Conservation (phyloP, 441 rosid species). For the Heliophila coronopifolia region DNA sequence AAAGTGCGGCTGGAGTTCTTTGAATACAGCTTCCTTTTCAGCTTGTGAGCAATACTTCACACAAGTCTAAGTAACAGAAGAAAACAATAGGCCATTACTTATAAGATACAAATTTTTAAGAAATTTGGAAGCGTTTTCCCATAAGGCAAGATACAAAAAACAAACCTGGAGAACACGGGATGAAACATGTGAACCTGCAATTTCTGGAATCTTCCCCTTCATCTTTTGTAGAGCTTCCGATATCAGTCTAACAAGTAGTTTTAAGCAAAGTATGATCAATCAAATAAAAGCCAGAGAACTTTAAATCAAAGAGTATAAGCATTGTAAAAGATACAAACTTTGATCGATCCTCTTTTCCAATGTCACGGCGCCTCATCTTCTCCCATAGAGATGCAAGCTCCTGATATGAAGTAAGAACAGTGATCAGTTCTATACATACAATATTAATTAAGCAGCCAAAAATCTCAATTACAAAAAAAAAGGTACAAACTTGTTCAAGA, state of each 20-base stretch:
- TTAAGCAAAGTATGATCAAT: background rate
- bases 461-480: background rate
- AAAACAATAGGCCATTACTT: constrained; percentile 1
- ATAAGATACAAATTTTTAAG: background rate
- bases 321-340: constrained; percentile 40
- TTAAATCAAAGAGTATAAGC: background rate
- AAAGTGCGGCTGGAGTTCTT: constrained; percentile 78
- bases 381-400: constrained; percentile 91
- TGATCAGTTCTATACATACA: background rate
- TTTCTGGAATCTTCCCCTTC: constrained; percentile 88
- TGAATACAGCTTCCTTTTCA: constrained; percentile 65
- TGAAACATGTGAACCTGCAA: constrained; percentile 74
- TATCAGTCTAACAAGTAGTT: constrained; percentile 41
- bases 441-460: background rate
- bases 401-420: constrained; percentile 28
- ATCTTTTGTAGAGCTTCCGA: constrained; percentile 68
- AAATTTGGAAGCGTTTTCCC: background rate
- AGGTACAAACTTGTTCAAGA: constrained; percentile 56
- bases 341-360: constrained; percentile 74
- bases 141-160: background rate
- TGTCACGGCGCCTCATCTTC: constrained; percentile 81
- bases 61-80: constrained; percentile 46
- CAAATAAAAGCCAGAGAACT: background rate
- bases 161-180: constrained; percentile 91
- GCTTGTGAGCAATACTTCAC: constrained; percentile 65